A percentile compares a stretch with the other conserved stretches of the same genome.
Conservation (phyloP, 2,329 filamentous ascomycete genomes). For the Paecilomyces dactylethromorphus region DNA sequence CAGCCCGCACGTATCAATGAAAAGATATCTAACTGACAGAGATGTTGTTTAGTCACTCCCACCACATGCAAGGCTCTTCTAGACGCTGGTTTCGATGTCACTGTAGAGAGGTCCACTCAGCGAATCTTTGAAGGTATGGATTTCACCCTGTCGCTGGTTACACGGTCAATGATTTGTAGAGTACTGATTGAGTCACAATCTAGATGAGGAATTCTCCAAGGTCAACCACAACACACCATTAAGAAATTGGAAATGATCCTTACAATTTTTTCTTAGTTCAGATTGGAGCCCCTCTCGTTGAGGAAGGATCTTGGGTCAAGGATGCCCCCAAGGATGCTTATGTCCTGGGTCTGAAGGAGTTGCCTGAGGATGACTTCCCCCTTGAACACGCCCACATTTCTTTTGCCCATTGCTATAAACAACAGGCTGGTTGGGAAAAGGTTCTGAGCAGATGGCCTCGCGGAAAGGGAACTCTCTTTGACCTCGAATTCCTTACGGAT, state of each 20-base stretch:
- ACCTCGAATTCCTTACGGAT: constrained; percentile 81
- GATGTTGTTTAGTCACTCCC: constrained; percentile 33
- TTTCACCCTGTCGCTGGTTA: background rate
- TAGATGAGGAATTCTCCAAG: constrained; percentile 30
- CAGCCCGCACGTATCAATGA: background rate
- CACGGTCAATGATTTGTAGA: background rate
- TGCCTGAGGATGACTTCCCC: constrained; percentile 63
- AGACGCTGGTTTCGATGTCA: constrained; percentile 62
- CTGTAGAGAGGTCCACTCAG: constrained; percentile 60
- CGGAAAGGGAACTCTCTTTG: constrained; percentile 70
- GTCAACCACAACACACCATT: constrained; percentile 9
- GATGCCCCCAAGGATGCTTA: constrained; percentile 62
- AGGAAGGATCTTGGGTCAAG: constrained; percentile 58
- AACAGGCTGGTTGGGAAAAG: constrained; percentile 70
- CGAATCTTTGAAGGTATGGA: constrained; percentile 50
- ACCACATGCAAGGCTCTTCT: constrained; percentile 56
- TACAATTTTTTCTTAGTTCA: constrained; percentile 50
- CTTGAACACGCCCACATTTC: constrained; percentile 67
- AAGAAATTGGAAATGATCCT: background rate
- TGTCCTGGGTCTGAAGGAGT: constrained; percentile 71
- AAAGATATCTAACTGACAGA: constrained; percentile 7
- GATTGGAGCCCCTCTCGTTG: constrained; percentile 59
- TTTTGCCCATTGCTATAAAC: constrained; percentile 71
- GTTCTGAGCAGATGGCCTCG: constrained; percentile 73
- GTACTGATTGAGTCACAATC: constrained; percentile 5